phyloP scores from a whole-genome alignment of 805 yeast genomes.

The Metschnikowia arizonensis region DNA sequence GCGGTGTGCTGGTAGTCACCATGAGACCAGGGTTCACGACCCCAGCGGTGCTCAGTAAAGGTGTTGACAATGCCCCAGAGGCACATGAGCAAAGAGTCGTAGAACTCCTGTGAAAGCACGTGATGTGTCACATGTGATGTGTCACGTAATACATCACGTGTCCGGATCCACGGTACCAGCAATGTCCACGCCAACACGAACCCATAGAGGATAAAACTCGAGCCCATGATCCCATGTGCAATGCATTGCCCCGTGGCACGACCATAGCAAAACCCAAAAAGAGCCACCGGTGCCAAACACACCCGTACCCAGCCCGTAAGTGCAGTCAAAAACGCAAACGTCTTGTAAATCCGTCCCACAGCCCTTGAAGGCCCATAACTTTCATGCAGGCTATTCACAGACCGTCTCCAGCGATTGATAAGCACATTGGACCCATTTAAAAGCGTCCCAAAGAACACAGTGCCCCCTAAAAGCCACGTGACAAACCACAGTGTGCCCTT shows the following conservation, averaged over 20 bases:
- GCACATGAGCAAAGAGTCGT: conserved; percentile 76
- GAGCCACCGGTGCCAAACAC: conserved; percentile 76
- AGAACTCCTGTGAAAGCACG: conserved; percentile 63
- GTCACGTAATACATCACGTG: neutral
- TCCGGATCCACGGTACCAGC: conserved; percentile 68
- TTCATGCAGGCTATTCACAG: conserved; percentile 1
- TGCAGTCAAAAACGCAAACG: conserved; percentile 43
- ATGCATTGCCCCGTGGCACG: conserved; percentile 89
- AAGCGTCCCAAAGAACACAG: conserved; percentile 52
- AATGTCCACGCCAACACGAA: conserved; percentile 63
- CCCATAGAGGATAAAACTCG: conserved; percentile 79
- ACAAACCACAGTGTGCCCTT: conserved; percentile 67
- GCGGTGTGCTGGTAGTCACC: conserved; percentile 94
- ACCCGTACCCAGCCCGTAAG: conserved; percentile 74
- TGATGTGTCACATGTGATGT: neutral
- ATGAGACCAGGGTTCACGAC: conserved; percentile 79
- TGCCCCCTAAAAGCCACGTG: conserved; percentile 41
- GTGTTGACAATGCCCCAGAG: conserved; percentile 92
- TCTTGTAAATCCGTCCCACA: conserved; percentile 31
- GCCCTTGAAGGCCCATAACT: conserved; percentile 7
- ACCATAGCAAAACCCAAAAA: conserved; percentile 84
- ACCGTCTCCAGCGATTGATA: conserved; percentile 23
- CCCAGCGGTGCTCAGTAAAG: conserved; percentile 97
- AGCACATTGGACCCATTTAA: conserved; percentile 50
- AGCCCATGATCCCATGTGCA: conserved; percentile 97